Conservation (phyloP, 2,329 filamentous ascomycete species). For the Ramularia collo-cygni region DNA sequence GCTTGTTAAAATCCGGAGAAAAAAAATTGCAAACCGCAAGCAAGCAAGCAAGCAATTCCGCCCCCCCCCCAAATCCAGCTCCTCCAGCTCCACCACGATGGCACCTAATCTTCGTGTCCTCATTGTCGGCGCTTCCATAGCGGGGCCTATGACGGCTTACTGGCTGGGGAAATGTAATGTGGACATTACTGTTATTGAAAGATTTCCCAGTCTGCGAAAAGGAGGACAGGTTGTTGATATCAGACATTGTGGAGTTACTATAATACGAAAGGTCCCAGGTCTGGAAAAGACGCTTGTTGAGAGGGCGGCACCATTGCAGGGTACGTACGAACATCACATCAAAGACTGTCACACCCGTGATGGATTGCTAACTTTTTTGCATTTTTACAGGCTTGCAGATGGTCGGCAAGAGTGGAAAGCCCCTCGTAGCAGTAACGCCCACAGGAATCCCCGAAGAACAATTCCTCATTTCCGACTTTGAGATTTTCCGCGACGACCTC, state of each 20-base stretch:
- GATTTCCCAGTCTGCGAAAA: slow-evolving; percentile 27
- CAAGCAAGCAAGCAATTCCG: too few relatives aligned
- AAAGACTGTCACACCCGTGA: too few relatives aligned
- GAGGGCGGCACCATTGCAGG: slow-evolving; percentile 23
- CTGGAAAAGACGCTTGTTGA: slow-evolving; percentile 28
- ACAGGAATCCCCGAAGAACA: slow-evolving; percentile 30
- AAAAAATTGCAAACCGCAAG: too few relatives aligned
- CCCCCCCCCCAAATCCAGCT: too few relatives aligned
- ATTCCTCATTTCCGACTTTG: slow-evolving; percentile 32
- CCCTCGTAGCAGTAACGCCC: slow-evolving; percentile 27
- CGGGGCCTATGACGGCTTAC: slow-evolving; percentile 20
- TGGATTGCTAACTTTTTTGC: too few relatives aligned
- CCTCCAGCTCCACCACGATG: too few relatives aligned
- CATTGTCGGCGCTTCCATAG: slow-evolving; percentile 21
- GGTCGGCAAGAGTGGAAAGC: slow-evolving; percentile 21
- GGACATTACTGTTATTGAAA: slow-evolving; percentile 20
- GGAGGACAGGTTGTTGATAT: slow-evolving; percentile 32
- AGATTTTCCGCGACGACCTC: slow-evolving; percentile 33
- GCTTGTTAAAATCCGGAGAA: too few relatives aligned
- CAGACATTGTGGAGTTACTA: slow-evolving; percentile 29
- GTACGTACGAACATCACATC: slow-evolving; percentile 24
- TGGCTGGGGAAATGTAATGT: slow-evolving; percentile 19
- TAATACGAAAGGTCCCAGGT: slow-evolving; percentile 31
- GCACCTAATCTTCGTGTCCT: slow-evolving; percentile 11
- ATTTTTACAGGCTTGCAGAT: too few relatives aligned